phyloP scores from a whole-genome alignment of 83 land plant genomes.

The Diphasiastrum complanatum region DNA sequence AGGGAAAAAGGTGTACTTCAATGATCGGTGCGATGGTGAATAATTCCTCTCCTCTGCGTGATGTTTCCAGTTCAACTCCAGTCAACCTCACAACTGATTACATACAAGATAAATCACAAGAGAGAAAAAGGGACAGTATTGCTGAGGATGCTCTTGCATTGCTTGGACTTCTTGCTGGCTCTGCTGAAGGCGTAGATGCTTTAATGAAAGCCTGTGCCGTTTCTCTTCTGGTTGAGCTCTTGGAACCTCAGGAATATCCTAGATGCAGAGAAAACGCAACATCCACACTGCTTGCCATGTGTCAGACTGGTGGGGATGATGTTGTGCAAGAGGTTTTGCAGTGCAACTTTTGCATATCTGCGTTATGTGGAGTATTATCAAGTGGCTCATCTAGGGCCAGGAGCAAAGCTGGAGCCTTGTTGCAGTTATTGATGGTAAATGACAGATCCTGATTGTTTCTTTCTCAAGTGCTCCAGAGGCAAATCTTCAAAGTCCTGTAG shows the following conservation, averaged over 20 bases:
- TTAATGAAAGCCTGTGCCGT: conserved; percentile 6
- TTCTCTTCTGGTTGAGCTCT: conserved; percentile 18
- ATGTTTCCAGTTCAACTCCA: no score
- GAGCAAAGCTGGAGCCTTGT: conserved; percentile 15
- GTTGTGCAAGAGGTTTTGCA: conserved; percentile 11
- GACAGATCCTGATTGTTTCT: no score
- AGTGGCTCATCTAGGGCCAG: conserved; percentile 6
- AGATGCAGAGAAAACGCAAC: conserved; percentile 24
- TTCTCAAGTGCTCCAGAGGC: no score
- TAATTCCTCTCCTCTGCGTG: no score
- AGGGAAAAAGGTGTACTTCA: no score
- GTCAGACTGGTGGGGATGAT: conserved; percentile 24
- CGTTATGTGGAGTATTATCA: conserved; percentile 9
- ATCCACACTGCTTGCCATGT: conserved; percentile 25
- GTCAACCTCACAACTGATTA: no score
- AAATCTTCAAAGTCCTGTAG: no score
- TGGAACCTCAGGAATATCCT: conserved; percentile 6
- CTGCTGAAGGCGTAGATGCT: conserved; percentile 17
- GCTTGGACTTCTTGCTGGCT: conserved; percentile 17
- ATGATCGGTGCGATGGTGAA: no score
- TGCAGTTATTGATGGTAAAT: conserved; percentile 15
- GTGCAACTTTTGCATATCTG: conserved; percentile 4
- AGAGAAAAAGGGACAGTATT: conserved; percentile 8
- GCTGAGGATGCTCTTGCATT: conserved; percentile 27
- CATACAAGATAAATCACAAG: no score